A percentile compares a stretch with the other conserved stretches of the same genome.
Conservation (phyloP, 805 yeast genomes). For the Yarrowia bubula region DNA sequence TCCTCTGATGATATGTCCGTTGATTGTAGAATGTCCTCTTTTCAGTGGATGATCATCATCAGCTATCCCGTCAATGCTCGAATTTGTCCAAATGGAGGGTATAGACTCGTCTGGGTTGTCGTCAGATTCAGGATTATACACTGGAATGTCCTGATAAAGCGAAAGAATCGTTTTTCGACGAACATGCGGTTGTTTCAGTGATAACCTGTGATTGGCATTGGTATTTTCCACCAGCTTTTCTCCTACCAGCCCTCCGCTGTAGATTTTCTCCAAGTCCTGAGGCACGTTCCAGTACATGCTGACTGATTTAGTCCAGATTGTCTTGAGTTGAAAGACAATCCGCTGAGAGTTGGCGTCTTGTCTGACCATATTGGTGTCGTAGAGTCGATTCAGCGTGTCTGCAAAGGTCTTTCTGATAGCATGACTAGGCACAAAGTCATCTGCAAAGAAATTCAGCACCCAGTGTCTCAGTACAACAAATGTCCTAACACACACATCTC, state of each 20-base stretch:
- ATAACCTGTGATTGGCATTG: not conserved
- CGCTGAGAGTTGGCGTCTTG: slow-evolving; percentile 36
- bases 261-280: slow-evolving; percentile 31
- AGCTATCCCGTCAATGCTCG: slow-evolving; percentile 13
- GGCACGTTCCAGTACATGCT: slow-evolving; percentile 39
- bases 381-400: slow-evolving; percentile 41
- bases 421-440: slow-evolving; percentile 65
- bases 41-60: slow-evolving; percentile 17
- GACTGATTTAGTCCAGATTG: slow-evolving; percentile 48
- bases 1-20: slow-evolving; percentile 22
- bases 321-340: slow-evolving; percentile 48
- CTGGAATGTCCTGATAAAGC: slow-evolving; percentile 29
- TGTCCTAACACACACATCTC: slow-evolving; percentile 69
- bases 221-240: slow-evolving; percentile 15
- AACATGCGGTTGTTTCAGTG: not conserved
- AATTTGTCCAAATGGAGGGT: slow-evolving; percentile 23
- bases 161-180: slow-evolving; percentile 32
- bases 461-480: slow-evolving; percentile 88
- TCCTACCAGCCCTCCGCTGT: slow-evolving; percentile 40
- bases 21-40: slow-evolving; percentile 12
- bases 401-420: slow-evolving; percentile 48
- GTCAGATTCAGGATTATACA: not conserved
- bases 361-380: slow-evolving; percentile 35
- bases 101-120: slow-evolving; percentile 9
- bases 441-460: slow-evolving; percentile 80